Evolutionary conservation across 2,329 filamentous ascomycete genomes (phyloP).

Genomic region (Apiospora hydei): DNA sequence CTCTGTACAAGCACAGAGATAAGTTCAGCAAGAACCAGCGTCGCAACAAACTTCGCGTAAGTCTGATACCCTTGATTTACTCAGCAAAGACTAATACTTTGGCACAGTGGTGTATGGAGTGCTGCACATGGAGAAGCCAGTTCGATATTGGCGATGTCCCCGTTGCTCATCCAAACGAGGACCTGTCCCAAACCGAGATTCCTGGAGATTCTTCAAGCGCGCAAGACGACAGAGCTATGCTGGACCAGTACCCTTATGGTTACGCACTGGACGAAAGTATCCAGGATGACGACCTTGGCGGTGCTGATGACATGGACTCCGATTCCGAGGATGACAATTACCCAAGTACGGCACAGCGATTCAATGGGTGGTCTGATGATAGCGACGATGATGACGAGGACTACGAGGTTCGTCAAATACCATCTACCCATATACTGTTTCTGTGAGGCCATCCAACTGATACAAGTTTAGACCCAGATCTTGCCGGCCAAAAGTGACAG

Average conservation of each 20-base stretch:
- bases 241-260: neutral
- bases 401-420: neutral
- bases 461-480: neutral
- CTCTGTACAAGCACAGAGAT: conserved; percentile 33
- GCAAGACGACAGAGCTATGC: neutral
- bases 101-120: conserved; percentile 45
- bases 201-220: neutral
- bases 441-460: neutral
- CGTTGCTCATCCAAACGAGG: conserved; percentile 33
- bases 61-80: neutral
- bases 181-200: conserved; percentile 25
- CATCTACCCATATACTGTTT: neutral
- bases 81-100: conserved; percentile 23
- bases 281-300: conserved; percentile 14
- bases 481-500: neutral
- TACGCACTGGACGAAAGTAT: conserved; percentile 20
- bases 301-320: conserved; percentile 24
- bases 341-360: neutral
- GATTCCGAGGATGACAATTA: conserved; percentile 22
- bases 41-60: conserved; percentile 34
- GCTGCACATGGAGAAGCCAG: conserved; percentile 42
- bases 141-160: conserved; percentile 36
- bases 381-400: conserved; percentile 22
- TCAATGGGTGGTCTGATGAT: conserved; percentile 21
- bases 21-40: conserved; percentile 45